These are phyloP conservation scores for Strobilomyces dryophilus DNA, from an alignment of 768 basidiomycete species.

Conservation along the genomic window DNA sequence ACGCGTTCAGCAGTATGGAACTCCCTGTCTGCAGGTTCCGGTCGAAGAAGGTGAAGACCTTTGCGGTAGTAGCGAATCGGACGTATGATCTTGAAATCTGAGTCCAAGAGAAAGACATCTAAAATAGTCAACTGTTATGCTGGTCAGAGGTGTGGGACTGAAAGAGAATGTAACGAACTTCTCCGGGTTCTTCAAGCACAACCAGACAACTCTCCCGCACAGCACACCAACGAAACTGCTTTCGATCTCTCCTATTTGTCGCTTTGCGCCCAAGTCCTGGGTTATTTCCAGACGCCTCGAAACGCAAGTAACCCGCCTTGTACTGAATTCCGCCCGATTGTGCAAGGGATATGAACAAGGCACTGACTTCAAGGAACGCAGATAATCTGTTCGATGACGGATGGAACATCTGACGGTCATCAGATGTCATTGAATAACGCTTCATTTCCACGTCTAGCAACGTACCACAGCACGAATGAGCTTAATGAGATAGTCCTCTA, in stretches of 20 bases:
- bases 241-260: slow-evolving; percentile 52
- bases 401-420: slow-evolving; percentile 36
- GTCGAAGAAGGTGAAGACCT: slow-evolving; percentile 66
- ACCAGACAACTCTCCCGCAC: slow-evolving; percentile 91
- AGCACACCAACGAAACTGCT: slow-evolving; percentile 82
- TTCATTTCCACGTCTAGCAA: neutral
- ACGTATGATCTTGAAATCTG: slow-evolving; percentile 85
- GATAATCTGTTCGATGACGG: slow-evolving; percentile 86
- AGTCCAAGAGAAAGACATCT: slow-evolving; percentile 92
- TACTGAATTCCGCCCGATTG: slow-evolving; percentile 80
- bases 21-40: slow-evolving; percentile 26
- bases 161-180: slow-evolving; percentile 44
- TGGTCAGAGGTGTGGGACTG: neutral
- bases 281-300: slow-evolving; percentile 50
- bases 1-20: slow-evolving; percentile 17
- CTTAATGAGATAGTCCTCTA: slow-evolving; percentile 86
- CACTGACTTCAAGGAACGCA: slow-evolving; percentile 88
- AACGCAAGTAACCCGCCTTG: slow-evolving; percentile 81
- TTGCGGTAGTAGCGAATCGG: slow-evolving; percentile 87
- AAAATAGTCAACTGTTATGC: slow-evolving; percentile 64
- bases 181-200: slow-evolving; percentile 79
- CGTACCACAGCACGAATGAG: slow-evolving; percentile 87
- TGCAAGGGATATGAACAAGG: slow-evolving; percentile 78
- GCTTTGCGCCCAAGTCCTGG: slow-evolving; percentile 65
- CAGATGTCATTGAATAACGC: slow-evolving; percentile 3